Base-by-base conservation (phyloP, 306 rosid genomes). In the Citrullus mucosospermus region DNA sequence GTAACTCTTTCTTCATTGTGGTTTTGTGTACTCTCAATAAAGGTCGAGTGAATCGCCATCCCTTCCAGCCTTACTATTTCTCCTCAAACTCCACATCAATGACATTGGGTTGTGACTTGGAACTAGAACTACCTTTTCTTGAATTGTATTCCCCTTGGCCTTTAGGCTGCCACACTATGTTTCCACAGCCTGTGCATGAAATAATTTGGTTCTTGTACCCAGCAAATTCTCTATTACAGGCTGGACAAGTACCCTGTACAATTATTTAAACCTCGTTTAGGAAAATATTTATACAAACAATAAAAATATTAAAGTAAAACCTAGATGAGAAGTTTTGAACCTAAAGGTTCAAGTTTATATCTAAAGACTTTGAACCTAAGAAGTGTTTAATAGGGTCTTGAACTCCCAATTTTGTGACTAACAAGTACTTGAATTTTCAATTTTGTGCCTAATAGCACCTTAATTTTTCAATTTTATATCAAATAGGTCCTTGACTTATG, bases 31-130 rank as follows among this genome's bases (percentile, higher is more conserved):
- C 54, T 16, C 10, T 76, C 20, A 15, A 76, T 18, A 60, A 60
- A 76, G 68, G 38, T 55, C 53, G 20, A 75, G 67, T 9, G 55
- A 63, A 34, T 77, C 54, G 7, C 9, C 39, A 43, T 57, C 25
- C 70, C 38, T 61, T 15, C 70, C 10, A 22, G 4, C 39, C 16
- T 78, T 18, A n/a, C 92, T 87, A 89, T 88, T 82, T 95, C 92
- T 95, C 97, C 88, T 95, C 98, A 78, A 92, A 95, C 71, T 95
- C 98, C 3, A 95, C 97, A 75, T 95, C 98, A 13, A 95, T 95
- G 44, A 95, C 85, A 25, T 95, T 81, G 73, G 95, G 92, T 5
- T 89, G 88, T 3, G 94, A 88, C 86, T 87, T 94, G 7, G 96
- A 88, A 11, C 84, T 5, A 48, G 91, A 78, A 15, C 34, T 70